Percentiles rank a stretch among this genome's conserved stretches.
These are phyloP conservation scores for Chimonanthus salicifolius DNA, from an alignment of 164 flowering plant species.

Conservation along the genomic window DNA sequence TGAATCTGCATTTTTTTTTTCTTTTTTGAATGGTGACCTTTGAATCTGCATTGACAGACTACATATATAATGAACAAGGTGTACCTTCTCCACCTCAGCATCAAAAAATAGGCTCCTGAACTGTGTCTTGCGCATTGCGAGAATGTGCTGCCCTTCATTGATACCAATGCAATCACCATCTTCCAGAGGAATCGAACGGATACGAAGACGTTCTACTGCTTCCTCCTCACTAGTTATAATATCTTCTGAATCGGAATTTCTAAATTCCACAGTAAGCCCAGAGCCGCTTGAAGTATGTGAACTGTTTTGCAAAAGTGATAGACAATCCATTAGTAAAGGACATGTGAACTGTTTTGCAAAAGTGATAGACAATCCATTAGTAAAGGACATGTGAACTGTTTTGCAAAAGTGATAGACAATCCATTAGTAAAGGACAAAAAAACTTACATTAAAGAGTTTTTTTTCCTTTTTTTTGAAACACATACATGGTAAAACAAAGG, in stretches of 20 bases:
- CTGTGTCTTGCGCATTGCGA: slow-evolving; percentile 20
- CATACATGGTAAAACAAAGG: no score
- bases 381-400: no score
- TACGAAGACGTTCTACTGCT: slow-evolving; percentile 23
- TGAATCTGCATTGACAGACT: no score
- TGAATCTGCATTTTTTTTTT: no score
- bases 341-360: no score
- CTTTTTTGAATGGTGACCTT: no score
- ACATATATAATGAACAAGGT: not conserved
- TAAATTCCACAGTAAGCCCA: slow-evolving; percentile 32
- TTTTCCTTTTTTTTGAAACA: no score
- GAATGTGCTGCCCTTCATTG: slow-evolving; percentile 33
- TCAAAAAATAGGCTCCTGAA: slow-evolving; percentile 27
- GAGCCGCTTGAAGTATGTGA: slow-evolving; percentile 17
- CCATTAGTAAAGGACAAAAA: not conserved
- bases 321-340: not conserved
- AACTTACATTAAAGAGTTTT: not conserved
- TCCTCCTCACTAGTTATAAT: slow-evolving; percentile 24
- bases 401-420: not conserved
- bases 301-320: slow-evolving; percentile 4
- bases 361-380: no score
- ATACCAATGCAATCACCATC: slow-evolving; percentile 33
- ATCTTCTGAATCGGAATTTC: slow-evolving; percentile 18
- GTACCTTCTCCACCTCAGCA: slow-evolving; percentile 43
- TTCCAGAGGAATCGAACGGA: slow-evolving; percentile 35